Evolutionary conservation across 495 filamentous ascomycete genomes (phyloP).

Genomic region (Articulospora tetracladia): DNA sequence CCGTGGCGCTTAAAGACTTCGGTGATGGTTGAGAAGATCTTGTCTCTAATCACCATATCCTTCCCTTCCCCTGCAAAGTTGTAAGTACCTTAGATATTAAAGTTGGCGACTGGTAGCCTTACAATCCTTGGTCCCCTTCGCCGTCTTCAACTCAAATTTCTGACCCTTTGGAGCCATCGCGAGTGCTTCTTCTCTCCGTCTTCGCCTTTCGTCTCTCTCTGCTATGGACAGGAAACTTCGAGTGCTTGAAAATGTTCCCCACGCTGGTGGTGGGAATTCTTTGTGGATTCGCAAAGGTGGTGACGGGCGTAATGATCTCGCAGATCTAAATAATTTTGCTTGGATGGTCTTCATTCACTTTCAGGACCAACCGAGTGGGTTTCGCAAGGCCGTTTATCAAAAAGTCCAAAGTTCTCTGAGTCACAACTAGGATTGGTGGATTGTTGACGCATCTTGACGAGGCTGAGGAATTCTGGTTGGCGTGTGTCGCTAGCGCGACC

Average conservation of each 20-base stretch:
- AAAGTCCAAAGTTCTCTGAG: slow-evolving; percentile 19
- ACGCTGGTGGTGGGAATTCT: slow-evolving; percentile 7
- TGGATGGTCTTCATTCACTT: slow-evolving; percentile 25
- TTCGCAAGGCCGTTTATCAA: slow-evolving; percentile 1
- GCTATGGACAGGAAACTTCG: slow-evolving; percentile 9
- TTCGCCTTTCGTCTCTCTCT: neutral
- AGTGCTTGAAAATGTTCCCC: neutral
- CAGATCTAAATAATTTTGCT: slow-evolving; percentile 18
- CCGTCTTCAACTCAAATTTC: slow-evolving; percentile 46
- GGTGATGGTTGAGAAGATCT: slow-evolving; percentile 78
- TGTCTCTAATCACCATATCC: slow-evolving; percentile 76
- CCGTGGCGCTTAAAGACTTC: slow-evolving; percentile 88
- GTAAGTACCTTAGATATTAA: neutral
- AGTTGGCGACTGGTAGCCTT: slow-evolving; percentile 16
- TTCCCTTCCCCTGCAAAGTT: slow-evolving; percentile 52
- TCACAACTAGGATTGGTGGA: slow-evolving; percentile 18
- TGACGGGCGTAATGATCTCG: slow-evolving; percentile 22
- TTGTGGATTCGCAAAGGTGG: neutral
- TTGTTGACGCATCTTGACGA: slow-evolving; percentile 8
- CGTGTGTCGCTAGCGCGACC: neutral
- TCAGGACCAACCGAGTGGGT: neutral
- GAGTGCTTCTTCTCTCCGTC: slow-evolving; percentile 8
- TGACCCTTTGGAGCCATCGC: slow-evolving; percentile 32
- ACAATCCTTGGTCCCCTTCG: slow-evolving; percentile 46
- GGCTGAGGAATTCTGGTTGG: slow-evolving; percentile 17